Evolutionary conservation across 2,329 filamentous ascomycete species (phyloP), one percentile per base, ranked within the genome.

Genomic region (Aspergillus sp.): DNA sequence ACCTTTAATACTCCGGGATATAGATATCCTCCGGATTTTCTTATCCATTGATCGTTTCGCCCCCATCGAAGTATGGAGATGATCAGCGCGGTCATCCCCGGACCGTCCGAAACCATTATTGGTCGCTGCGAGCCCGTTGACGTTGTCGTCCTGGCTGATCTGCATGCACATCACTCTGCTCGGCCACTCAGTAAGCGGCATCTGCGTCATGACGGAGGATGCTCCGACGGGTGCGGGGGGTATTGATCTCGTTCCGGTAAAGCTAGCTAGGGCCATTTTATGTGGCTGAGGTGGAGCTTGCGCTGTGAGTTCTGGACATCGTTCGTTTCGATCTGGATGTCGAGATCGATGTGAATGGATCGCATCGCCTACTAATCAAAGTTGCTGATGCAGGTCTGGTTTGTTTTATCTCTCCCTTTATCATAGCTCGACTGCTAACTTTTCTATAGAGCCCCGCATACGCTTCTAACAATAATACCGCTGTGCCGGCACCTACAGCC

Each of bases 91-190:
- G n/a, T 38, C 28, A 46, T 4, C 25, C 25, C 25, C 25, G 25
- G 22, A 17, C 15, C 19, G 13, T 43, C 17, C 31, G 9, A 28
- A 28, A 28, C 25, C 17, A 43, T 43, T 38, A 57, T 57, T 57
- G 55, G 55, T 47, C 43, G 23, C 15, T 23, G 13, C 13, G 7
- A 13, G 13, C 17, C 31, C 11, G 22, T 34, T 52, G 47, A 43
- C 47, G 55, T 22, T 52, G 7, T 50, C 47, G 48, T 41, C 22
- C 46, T 45, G 25, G 7, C 55, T 25, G 55, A 57, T 57, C 55
- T 57, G 55, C 55, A 57, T 52, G 55, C 55, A 57, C 25, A 57
- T 57, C 55, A 45, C 17, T 31, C 15, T 47, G 15, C 22, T 25
- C 25, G 23, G 49, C 55, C 48, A 52, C 11, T 41, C 38, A 46